These are phyloP conservation scores for Tetracladium marchalianum DNA, from an alignment of 495 filamentous ascomycete species.

Conservation along the genomic window DNA sequence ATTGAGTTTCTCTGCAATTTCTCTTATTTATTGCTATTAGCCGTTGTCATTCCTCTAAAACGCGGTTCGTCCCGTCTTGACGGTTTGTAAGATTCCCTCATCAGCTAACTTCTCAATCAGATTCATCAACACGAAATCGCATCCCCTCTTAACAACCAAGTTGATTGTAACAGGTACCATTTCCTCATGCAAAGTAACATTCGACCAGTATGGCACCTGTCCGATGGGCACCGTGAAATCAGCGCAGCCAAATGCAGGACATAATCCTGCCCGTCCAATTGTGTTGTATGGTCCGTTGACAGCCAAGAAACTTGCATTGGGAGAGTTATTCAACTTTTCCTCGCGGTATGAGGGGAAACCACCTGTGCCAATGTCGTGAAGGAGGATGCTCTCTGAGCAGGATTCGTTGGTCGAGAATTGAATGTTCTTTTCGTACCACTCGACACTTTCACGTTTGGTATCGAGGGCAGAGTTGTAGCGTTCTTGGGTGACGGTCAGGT, in stretches of 20 bases:
- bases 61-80: slow-evolving; percentile 27
- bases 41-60: slow-evolving; percentile 20
- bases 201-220: slow-evolving; percentile 29
- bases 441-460: slow-evolving; percentile 22
- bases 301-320: slow-evolving; percentile 23
- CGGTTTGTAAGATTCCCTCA: slow-evolving; percentile 24
- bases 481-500: slow-evolving; percentile 12
- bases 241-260: slow-evolving; percentile 27
- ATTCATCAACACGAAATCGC: slow-evolving; percentile 34
- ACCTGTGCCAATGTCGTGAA: slow-evolving; percentile 32
- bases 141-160: slow-evolving; percentile 28
- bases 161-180: slow-evolving; percentile 32
- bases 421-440: slow-evolving; percentile 27
- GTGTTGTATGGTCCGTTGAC: slow-evolving; percentile 19
- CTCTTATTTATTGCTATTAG: too few relatives aligned
- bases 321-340: slow-evolving; percentile 19
- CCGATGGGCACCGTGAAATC: slow-evolving; percentile 33
- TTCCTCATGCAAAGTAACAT: slow-evolving; percentile 27
- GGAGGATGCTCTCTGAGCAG: slow-evolving; percentile 29
- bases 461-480: slow-evolving; percentile 20
- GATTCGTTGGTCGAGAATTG: slow-evolving; percentile 26
- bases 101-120: slow-evolving; percentile 34
- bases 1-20: too few relatives aligned
- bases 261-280: slow-evolving; percentile 24
- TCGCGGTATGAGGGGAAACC: slow-evolving; percentile 29